Base-by-base conservation (phyloP, 306 rosid species). In the Prunus mume region DNA sequence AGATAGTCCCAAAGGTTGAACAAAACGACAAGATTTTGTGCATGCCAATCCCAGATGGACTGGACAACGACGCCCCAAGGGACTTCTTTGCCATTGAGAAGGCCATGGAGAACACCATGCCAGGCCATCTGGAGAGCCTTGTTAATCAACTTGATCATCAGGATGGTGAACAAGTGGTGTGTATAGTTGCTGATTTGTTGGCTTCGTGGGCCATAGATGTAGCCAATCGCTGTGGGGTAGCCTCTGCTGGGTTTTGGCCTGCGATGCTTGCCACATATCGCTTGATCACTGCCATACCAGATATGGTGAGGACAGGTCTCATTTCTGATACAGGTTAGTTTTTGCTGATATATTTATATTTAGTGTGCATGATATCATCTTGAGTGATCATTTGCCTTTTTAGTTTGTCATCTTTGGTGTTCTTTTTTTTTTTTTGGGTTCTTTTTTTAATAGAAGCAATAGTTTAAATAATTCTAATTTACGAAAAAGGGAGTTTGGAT, bases 161-260 rank as follows among this genome's bases (percentile, higher is more conserved):
- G 10, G 82, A 22, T 9, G 89, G 72, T 10, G 78, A 25, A 1
- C 85, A 65, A 15, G 81, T 17, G 0, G 84, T 70, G 1, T 90
- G 94, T 70, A 27, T 87, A 79, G 92, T 94, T 27, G 88, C 84
- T 41, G 98, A 94, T 65, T 80, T 94, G 72, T 69, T 94, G 77
- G 97, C 95, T 2, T 94, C 98, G 0, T 89, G 93, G 82, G 97
- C 96, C 27, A 84, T 94, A 17, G 65, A 85, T 63, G 94, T 92
- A 1, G 93, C 86, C 13, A 3, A 49, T 11, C 76, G 63, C 4
- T 79, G 83, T 46, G 80, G 77, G 2, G 38, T 92, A 50, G 58
- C 84, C 0, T 78, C 55, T 3, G 96, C 90, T 12, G 98, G 97
- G 7, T 94, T 90, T 75, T 94, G 97, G 98, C 96, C 98, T 24